Base-by-base conservation (phyloP, 768 basidiomycete species). In the Amanita fuliginea region DNA sequence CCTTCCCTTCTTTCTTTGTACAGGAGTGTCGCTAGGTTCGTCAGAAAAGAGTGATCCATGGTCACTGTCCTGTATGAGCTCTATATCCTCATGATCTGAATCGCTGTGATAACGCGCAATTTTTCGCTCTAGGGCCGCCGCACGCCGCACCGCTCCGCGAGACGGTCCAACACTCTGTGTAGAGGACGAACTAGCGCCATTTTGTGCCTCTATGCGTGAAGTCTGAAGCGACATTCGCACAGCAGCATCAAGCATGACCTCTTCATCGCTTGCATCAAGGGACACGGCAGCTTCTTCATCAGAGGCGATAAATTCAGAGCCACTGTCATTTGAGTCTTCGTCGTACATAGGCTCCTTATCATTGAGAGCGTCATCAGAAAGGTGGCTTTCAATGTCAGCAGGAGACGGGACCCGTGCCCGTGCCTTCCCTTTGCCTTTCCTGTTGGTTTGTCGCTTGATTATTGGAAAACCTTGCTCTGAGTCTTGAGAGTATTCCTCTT, bases 271-370 rank as follows among this genome's bases (percentile, higher is more conserved):
- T 46, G 54, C 65, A 40, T 65, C 62, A 16, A 61, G 60, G 30
- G 57, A 57, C 39, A 54, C 54, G 6, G 55, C 55, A 30, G 69
- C 69, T 21, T 69, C 68, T 16, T 64, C 60, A 11, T 64, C 60
- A 21, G 72, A 71, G 3, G 52, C 66, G 36, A 75, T 66, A 54
- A 81, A 85, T 49, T 83, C 82, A 35, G 84, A 85, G 22, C 71
- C 80, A 59, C 73, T 77, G 47, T 68, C 73, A 26, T 73, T 74
- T 14, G 74, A 78, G 51, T 83, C 81, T 9, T 70, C 66, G 22
- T 13, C 10, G 13, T 72, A 21, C 22, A 36, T 10, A 34, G 18
- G 35, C 9, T 36, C 42, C 6, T 28, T 33, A 14, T 43, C 49
- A 36, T 22, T 36, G 16, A 73, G 67, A 9, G 28, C 28, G 9